Evolutionary conservation across 345 rosid genomes (phyloP).

Genomic region (Gossypium longicalyx): DNA sequence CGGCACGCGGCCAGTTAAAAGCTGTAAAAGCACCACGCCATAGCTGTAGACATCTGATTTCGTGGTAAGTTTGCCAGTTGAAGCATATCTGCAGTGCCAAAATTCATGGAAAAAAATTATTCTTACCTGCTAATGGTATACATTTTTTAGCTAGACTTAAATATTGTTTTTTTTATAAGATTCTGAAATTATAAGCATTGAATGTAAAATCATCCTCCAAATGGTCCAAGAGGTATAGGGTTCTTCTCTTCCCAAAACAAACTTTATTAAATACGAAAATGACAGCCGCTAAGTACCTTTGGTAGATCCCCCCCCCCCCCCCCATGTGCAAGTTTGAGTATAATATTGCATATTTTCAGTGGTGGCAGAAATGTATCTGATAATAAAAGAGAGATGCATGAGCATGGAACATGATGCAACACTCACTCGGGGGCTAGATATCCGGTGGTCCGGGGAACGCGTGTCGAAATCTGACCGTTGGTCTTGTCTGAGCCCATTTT

Average conservation of each 20-base stretch:
- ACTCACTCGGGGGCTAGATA: slow-evolving; percentile 96
- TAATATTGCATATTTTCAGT: slow-evolving; percentile 16
- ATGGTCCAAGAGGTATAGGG: background rate
- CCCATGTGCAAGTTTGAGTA: slow-evolving; percentile 23
- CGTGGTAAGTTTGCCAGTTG: slow-evolving; percentile 84
- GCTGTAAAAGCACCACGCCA: slow-evolving; percentile 76
- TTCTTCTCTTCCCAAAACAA: background rate
- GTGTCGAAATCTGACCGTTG: slow-evolving; percentile 72
- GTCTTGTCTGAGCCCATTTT: slow-evolving; percentile 67
- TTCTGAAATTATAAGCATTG: background rate
- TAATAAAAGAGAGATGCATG: background rate
- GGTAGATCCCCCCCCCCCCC: background rate
- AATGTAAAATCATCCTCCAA: background rate
- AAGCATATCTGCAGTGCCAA: slow-evolving; percentile 53
- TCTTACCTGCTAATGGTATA: no score
- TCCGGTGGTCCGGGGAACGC: slow-evolving; percentile 64
- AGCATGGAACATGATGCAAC: slow-evolving; percentile 14
- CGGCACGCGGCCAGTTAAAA: slow-evolving; percentile 79
- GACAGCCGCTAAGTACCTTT: slow-evolving; percentile 22
- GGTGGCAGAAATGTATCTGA: slow-evolving; percentile 5
- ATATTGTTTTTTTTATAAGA: background rate
- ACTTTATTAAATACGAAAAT: slow-evolving; percentile 22
- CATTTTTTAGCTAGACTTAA: no score
- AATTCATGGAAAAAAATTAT: background rate
- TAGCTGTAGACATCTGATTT: slow-evolving; percentile 93